These are phyloP conservation scores for Cutaneotrichosporon dermatis DNA, from an alignment of 1,284 basidiomycete genomes.

Conservation along the genomic window DNA sequence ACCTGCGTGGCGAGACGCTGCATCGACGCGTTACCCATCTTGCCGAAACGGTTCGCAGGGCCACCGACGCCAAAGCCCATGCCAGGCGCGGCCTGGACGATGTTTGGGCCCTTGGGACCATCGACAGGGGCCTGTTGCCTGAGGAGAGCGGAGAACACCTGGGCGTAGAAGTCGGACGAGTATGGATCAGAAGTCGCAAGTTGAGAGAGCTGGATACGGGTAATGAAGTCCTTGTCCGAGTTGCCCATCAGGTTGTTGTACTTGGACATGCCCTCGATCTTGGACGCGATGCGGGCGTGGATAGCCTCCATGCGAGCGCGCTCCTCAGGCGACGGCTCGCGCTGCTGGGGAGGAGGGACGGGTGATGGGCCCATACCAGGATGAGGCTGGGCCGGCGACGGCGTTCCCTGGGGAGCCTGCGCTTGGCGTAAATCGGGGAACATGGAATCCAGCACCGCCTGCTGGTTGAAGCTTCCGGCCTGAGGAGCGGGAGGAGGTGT, in stretches of 20 bases:
- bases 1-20: slow-evolving; percentile 96
- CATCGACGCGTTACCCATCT: slow-evolving; percentile 70
- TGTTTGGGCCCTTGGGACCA: slow-evolving; percentile 31
- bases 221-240: slow-evolving; percentile 99
- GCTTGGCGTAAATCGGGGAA: slow-evolving; percentile 42
- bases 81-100: slow-evolving; percentile 69
- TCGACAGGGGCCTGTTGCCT: slow-evolving; percentile 60
- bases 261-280: slow-evolving; percentile 62
- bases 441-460: slow-evolving; percentile 45
- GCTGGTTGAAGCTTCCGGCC: slow-evolving; percentile 34
- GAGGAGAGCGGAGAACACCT: slow-evolving; percentile 82
- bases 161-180: slow-evolving; percentile 96
- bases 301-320: slow-evolving; percentile 34
- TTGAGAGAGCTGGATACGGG: slow-evolving; percentile 96
- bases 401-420: slow-evolving; percentile 14
- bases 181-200: slow-evolving; percentile 95
- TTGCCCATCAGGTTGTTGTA: slow-evolving; percentile 91
- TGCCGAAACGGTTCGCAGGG: slow-evolving; percentile 58
- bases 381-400: slow-evolving; percentile 25
- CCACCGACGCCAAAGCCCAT: slow-evolving; percentile 75
- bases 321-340: slow-evolving; percentile 34
- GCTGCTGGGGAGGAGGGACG: background rate
- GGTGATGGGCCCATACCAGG: slow-evolving; percentile 40
- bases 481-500: slow-evolving; percentile 30
- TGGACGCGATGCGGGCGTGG: slow-evolving; percentile 35